Evolutionary conservation across 2,329 filamentous ascomycete genomes (phyloP), one percentile per base, ranked within the genome.

Genomic region (Coniochaeta sp.): DNA sequence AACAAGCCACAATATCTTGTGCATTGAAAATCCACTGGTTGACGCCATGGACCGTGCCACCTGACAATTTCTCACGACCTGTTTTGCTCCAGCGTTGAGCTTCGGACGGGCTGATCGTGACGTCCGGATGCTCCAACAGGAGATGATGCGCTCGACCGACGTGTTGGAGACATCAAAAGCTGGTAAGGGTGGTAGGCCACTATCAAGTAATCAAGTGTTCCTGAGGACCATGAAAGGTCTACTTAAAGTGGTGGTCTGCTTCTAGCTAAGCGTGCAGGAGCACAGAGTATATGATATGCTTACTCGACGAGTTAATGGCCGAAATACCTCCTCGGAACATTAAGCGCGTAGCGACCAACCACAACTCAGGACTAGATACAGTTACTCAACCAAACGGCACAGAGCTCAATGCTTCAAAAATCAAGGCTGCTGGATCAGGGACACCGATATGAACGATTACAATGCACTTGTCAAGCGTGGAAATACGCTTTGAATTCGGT

Each of bases 141-240:
- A 52, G 22, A 52, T 52, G 47, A 52, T 52, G 47, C 47, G 47
- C 47, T 52, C 47, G 47, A 52, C 47, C 26, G 47, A 52, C 47
- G 54, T 17, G 22, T 24, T 56, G 31, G 54, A 38, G 54, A 34
- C 54, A 56, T 31, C 54, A 38, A 56, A 56, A 36, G 54, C 26
- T 56, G 54, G 54, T 34, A 24, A 36, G 31, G 54, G 54, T 56
- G 54, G 54, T 38, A 56, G 28, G 54, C 54, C 54, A 56, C 33
- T 56, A 38, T 56, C 54, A 28, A 34, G 31, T 17, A 28, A 38
- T 28, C 24, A 31, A 52, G 47, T 16, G 47, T 52, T 52, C 47
- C 47, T 52, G 47, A 31, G 44, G 22, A 17, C 14, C 31, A 47
- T 52, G 47, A 28, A 28, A 6, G 24, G 24, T 52, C 17, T 52